Percentiles rank a stretch among this genome's conserved stretches.
Evolutionary conservation across 83 land plant species (phyloP).

Genomic region (Picea engelmannii): DNA sequence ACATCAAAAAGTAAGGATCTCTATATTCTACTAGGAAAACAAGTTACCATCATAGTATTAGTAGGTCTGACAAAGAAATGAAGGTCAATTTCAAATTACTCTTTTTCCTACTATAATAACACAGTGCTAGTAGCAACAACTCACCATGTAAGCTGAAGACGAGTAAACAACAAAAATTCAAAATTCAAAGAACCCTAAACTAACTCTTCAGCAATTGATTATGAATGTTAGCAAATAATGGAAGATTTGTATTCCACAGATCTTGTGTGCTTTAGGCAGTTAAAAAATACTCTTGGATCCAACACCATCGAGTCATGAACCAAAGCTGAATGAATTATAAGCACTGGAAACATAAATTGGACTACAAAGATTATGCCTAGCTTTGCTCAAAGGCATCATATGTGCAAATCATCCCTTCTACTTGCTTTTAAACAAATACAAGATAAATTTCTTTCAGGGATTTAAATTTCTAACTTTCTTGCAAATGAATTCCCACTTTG

Average conservation of each 20-base stretch:
- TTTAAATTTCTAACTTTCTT: not conserved
- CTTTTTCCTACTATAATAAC: not conserved
- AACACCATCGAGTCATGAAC: not conserved
- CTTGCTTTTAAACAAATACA: not conserved
- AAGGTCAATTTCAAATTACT: not conserved
- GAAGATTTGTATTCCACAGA: not conserved
- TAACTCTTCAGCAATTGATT: constrained; percentile 1
- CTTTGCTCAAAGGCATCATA: not conserved
- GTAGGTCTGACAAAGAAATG: not conserved
- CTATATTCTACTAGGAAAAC: not conserved
- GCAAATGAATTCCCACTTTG: not conserved
- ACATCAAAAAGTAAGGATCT: not conserved
- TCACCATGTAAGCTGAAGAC: not conserved
- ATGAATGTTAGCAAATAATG: not conserved
- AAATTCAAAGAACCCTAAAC: not conserved
- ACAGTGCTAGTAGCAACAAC: not conserved
- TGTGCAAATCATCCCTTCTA: constrained; percentile 2
- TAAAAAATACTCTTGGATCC: not conserved
- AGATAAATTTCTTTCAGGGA: not conserved
- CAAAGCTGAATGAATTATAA: not conserved
- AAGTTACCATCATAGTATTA: not conserved
- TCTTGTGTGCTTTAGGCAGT: not conserved
- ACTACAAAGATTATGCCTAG: not conserved
- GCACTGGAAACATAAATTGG: constrained; percentile 1
- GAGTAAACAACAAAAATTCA: not conserved